A percentile compares a stretch with the other conserved stretches of the same genome.
phyloP scores from a whole-genome alignment of 257 asterid species.

The Osmanthus fragrans region DNA sequence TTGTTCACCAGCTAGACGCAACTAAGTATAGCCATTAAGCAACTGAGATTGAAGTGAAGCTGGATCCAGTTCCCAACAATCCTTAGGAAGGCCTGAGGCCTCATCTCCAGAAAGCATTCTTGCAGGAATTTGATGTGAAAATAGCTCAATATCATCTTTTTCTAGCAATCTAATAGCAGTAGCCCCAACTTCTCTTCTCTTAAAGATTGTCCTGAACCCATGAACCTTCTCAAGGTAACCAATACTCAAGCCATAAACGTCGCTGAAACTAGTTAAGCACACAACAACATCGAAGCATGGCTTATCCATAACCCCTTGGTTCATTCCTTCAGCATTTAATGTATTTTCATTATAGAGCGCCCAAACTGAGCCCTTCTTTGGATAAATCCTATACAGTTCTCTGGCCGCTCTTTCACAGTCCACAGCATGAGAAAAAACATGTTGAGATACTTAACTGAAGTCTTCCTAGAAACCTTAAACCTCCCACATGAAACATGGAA shows the following conservation, averaged over 20 bases:
- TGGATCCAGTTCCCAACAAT: conserved; percentile 94
- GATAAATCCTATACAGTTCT: conserved; percentile 66
- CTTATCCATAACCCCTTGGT: conserved; percentile 24
- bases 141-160: conserved; percentile 44
- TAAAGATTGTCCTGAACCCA: conserved; percentile 67
- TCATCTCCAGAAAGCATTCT: conserved; percentile 74
- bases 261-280: conserved; percentile 60
- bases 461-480: conserved; percentile 56
- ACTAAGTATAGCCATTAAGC: conserved; percentile 21
- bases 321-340: conserved; percentile 29
- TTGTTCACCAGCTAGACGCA: not conserved
- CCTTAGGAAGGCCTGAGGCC: conserved; percentile 57
- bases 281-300: conserved; percentile 51
- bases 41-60: conserved; percentile 54
- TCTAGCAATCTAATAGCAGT: conserved; percentile 50
- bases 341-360: conserved; percentile 44
- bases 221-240: conserved; percentile 71
- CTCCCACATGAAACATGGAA: conserved; percentile 66
- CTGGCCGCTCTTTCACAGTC: conserved; percentile 73
- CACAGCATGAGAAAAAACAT: conserved; percentile 70
- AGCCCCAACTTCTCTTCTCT: conserved; percentile 68
- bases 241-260: conserved; percentile 67
- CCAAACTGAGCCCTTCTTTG: conserved; percentile 89
- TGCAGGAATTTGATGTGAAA: conserved; percentile 86
- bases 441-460: conserved; percentile 50